These are phyloP conservation scores for Kuraishia ogatae DNA, from an alignment of 805 yeast species.

Conservation along the genomic window DNA sequence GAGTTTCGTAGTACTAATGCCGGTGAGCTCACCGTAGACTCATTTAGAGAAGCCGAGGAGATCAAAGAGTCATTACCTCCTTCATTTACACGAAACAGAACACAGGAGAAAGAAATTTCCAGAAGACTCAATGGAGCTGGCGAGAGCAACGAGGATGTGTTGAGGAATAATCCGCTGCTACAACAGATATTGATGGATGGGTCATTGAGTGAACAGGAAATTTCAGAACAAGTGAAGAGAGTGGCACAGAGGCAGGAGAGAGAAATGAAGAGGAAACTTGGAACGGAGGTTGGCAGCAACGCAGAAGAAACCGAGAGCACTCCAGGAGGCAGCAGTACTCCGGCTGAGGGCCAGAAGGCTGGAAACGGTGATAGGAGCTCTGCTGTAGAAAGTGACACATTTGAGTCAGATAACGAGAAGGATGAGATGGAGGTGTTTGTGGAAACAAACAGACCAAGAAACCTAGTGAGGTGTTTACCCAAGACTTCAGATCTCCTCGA, in stretches of 20 bases:
- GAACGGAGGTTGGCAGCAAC: constrained; percentile 2
- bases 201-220: constrained; percentile 35
- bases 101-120: constrained; percentile 27
- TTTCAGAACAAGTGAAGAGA: constrained; percentile 22
- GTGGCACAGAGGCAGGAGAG: constrained; percentile 18
- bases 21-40: constrained; percentile 62
- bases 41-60: constrained; percentile 49
- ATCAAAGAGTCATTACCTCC: constrained; percentile 68
- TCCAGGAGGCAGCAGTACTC: constrained; percentile 1
- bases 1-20: constrained; percentile 79
- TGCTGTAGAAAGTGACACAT: constrained; percentile 6
- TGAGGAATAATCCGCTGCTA: constrained; percentile 32
- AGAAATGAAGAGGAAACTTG: constrained; percentile 12
- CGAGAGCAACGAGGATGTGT: constrained; percentile 28
- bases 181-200: constrained; percentile 34
- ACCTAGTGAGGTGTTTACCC: constrained; percentile 45
- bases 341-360: constrained; percentile 15
- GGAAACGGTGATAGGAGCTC: constrained; percentile 16
- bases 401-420: constrained; percentile 7
- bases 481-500: constrained; percentile 45
- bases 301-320: constrained; percentile 13
- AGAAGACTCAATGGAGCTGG: constrained; percentile 14
- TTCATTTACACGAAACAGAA: constrained; percentile 58
- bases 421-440: constrained; percentile 14
- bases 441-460: constrained; percentile 42